Percentiles rank a stretch among this genome's conserved stretches.
Conservation (phyloP, 2,329 filamentous ascomycete genomes). For the Zymoseptoria ardabiliae region DNA sequence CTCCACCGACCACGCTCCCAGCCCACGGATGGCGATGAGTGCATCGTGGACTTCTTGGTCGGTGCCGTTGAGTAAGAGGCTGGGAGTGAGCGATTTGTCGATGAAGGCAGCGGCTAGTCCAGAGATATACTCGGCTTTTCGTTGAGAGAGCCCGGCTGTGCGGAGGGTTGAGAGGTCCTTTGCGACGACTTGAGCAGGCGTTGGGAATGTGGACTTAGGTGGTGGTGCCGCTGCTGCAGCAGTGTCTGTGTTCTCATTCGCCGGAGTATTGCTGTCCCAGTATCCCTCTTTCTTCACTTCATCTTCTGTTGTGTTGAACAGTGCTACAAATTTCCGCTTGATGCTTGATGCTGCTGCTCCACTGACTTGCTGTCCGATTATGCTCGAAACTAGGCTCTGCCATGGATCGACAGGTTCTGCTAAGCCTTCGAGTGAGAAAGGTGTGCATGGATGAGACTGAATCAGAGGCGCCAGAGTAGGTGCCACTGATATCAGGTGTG, state of each 20-base stretch:
- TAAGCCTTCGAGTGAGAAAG: slow-evolving; percentile 78
- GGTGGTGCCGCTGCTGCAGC: slow-evolving; percentile 1
- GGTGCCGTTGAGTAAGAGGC: slow-evolving; percentile 66
- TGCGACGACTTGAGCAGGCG: slow-evolving; percentile 62
- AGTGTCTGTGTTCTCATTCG: not conserved
- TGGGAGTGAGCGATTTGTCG: slow-evolving; percentile 64
- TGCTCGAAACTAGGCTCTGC: slow-evolving; percentile 70
- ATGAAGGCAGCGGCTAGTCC: slow-evolving; percentile 78
- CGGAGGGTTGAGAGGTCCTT: slow-evolving; percentile 62
- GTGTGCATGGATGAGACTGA: slow-evolving; percentile 63
- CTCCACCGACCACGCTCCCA: slow-evolving; percentile 88
- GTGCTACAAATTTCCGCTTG: slow-evolving; percentile 69
- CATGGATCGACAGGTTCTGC: slow-evolving; percentile 84
- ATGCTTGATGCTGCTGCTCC: slow-evolving; percentile 86
- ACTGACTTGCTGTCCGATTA: slow-evolving; percentile 94
- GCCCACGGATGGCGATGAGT: slow-evolving; percentile 75
- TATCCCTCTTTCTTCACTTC: not conserved
- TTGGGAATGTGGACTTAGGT: slow-evolving; percentile 53
- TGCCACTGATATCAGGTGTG: slow-evolving; percentile 67
- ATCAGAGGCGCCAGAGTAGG: slow-evolving; percentile 64
- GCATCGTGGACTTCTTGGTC: slow-evolving; percentile 81
- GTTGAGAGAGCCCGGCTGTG: slow-evolving; percentile 79
- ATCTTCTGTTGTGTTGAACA: slow-evolving; percentile 47
- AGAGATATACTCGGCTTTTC: slow-evolving; percentile 91
- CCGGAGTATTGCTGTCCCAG: not conserved